Evolutionary conservation across 2,329 filamentous ascomycete species (phyloP).

Genomic region (Beauveria australis): DNA sequence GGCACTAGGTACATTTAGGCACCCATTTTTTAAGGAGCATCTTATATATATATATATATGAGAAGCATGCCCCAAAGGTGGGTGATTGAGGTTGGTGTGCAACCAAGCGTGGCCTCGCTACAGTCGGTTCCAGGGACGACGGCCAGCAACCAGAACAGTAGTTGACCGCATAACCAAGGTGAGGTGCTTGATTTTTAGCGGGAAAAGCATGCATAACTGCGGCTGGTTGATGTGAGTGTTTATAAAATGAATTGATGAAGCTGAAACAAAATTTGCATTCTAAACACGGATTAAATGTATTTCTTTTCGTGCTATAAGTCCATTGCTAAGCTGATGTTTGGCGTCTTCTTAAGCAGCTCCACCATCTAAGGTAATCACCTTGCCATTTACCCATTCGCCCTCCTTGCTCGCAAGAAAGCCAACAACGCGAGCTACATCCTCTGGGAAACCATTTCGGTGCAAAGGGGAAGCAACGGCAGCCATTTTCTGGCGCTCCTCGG

Average conservation of each 20-base stretch:
- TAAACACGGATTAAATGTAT: background rate
- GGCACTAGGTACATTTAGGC: background rate
- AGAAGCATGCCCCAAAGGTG: too few relatives aligned
- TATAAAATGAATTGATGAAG: too few relatives aligned
- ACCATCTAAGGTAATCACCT: constrained; percentile 27
- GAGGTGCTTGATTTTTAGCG: too few relatives aligned
- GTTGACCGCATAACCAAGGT: too few relatives aligned
- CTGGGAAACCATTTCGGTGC: constrained; percentile 54
- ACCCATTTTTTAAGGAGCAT: background rate
- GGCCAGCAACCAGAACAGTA: too few relatives aligned
- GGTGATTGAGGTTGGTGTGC: too few relatives aligned
- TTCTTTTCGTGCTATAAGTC: background rate
- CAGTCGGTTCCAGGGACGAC: too few relatives aligned
- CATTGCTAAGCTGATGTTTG: background rate
- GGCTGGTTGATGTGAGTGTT: too few relatives aligned
- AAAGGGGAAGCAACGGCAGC: background rate
- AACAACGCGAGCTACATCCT: constrained; percentile 48
- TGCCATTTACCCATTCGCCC: constrained; percentile 38
- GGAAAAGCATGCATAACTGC: too few relatives aligned
- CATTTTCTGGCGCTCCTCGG: constrained; percentile 45
- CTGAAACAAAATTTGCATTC: background rate
- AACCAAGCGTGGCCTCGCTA: too few relatives aligned
- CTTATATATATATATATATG: too few relatives aligned
- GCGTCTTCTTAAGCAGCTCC: background rate
- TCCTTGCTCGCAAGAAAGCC: constrained; percentile 33